A percentile compares a stretch with the other conserved stretches of the same genome.
These are phyloP conservation scores for Xerocomellus dryophilus DNA, from an alignment of 768 basidiomycete genomes.

Conservation along the genomic window DNA sequence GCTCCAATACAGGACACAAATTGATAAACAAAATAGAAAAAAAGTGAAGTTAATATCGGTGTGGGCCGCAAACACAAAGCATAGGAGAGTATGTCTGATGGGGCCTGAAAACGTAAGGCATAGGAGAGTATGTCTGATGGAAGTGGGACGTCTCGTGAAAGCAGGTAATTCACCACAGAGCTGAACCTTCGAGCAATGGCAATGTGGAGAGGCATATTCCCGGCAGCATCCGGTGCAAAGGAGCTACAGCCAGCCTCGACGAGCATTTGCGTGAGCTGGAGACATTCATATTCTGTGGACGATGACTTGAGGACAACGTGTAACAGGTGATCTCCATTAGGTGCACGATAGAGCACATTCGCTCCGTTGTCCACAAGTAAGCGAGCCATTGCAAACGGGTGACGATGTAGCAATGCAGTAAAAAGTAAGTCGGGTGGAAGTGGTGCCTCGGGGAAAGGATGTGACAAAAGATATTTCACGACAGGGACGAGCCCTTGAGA, in stretches of 20 bases:
- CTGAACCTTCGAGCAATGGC: not conserved
- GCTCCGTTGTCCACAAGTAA: not conserved
- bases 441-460: no score
- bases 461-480: not conserved
- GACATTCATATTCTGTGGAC: not conserved
- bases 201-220: not conserved
- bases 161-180: not conserved
- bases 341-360: not conserved
- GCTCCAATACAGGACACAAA: no score
- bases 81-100: no score
- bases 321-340: not conserved
- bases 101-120: no score
- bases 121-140: not conserved
- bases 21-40: no score
- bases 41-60: no score
- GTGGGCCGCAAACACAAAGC: no score
- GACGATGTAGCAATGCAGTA: fast-evolving
- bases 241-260: not conserved
- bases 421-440: not conserved
- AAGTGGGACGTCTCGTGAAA: not conserved
- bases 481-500: not conserved
- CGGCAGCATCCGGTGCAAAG: no score
- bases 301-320: not conserved
- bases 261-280: not conserved
- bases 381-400: not conserved